phyloP scores from a whole-genome alignment of 202 grass and related monocot species.

The Bolboschoenoplectus hybrid region DNA sequence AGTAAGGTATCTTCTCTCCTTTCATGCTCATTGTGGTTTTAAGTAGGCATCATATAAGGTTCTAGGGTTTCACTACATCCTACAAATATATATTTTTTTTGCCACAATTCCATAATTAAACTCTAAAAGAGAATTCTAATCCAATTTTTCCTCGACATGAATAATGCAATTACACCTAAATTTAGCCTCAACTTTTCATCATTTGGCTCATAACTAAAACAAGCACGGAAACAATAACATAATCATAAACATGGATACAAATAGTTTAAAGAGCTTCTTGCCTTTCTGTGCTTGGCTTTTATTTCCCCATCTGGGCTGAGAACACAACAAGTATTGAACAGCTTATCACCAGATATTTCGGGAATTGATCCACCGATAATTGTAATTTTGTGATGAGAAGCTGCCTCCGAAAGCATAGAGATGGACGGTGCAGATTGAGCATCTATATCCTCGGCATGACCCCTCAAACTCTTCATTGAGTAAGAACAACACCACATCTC shows the following conservation, averaged over 20 bases:
- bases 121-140: neutral
- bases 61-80: neutral
- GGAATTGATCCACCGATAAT: constrained; percentile 68
- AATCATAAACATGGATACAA: neutral
- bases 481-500: constrained; percentile 72
- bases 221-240: neutral
- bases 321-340: constrained; percentile 68
- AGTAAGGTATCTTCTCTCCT: neutral
- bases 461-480: constrained; percentile 47
- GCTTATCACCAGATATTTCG: constrained; percentile 42
- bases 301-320: constrained; percentile 52
- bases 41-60: neutral
- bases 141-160: neutral
- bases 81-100: neutral
- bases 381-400: constrained; percentile 44
- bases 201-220: neutral
- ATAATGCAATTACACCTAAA: neutral
- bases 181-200: neutral
- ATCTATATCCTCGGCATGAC: constrained; percentile 62
- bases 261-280: constrained; percentile 5
- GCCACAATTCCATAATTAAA: neutral
- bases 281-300: constrained; percentile 62
- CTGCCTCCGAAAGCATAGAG: constrained; percentile 59
- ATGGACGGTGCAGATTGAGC: constrained; percentile 53
- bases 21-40: neutral